A percentile compares a stretch with the other conserved stretches of the same genome.
These are phyloP conservation scores for Diaporthe sp. DNA, from an alignment of 2,329 filamentous ascomycete genomes.

Conservation along the genomic window DNA sequence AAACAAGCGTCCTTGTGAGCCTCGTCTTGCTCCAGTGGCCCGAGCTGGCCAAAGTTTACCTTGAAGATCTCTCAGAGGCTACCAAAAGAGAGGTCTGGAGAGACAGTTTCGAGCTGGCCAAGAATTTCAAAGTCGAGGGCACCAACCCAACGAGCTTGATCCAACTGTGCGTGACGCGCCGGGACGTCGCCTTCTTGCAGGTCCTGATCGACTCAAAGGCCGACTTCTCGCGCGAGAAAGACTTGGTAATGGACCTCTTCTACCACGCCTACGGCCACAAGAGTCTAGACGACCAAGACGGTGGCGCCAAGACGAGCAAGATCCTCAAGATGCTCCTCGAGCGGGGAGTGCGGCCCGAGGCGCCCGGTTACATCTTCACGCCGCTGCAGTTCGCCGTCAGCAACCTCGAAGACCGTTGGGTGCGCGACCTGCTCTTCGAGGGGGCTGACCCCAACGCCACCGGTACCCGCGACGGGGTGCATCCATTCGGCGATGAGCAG, in stretches of 20 bases:
- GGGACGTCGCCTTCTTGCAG: background rate
- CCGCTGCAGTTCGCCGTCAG: slow-evolving; percentile 27
- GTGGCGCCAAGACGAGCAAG: background rate
- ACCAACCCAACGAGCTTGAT: background rate
- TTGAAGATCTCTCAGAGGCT: background rate
- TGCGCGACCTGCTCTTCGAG: background rate
- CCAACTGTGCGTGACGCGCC: slow-evolving; percentile 5
- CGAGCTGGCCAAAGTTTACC: background rate
- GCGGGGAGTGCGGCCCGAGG: background rate
- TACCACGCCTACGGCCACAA: slow-evolving; percentile 1
- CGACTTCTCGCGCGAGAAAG: background rate
- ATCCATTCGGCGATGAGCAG: background rate
- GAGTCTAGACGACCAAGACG: background rate
- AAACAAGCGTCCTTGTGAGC: slow-evolving; percentile 22
- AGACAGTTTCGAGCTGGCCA: slow-evolving; percentile 10
- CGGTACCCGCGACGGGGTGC: background rate
- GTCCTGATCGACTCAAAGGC: background rate
- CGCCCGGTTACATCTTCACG: background rate
- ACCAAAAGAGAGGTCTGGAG: background rate
- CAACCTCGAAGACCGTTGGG: slow-evolving; percentile 1
- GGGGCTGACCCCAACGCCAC: background rate
- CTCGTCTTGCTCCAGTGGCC: slow-evolving; percentile 20
- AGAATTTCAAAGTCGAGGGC: background rate
- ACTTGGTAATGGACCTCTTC: slow-evolving; percentile 24
- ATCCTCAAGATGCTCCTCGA: slow-evolving; percentile 25